Conservation (phyloP, 768 basidiomycete species). For the Pulveroboletus sp. region DNA sequence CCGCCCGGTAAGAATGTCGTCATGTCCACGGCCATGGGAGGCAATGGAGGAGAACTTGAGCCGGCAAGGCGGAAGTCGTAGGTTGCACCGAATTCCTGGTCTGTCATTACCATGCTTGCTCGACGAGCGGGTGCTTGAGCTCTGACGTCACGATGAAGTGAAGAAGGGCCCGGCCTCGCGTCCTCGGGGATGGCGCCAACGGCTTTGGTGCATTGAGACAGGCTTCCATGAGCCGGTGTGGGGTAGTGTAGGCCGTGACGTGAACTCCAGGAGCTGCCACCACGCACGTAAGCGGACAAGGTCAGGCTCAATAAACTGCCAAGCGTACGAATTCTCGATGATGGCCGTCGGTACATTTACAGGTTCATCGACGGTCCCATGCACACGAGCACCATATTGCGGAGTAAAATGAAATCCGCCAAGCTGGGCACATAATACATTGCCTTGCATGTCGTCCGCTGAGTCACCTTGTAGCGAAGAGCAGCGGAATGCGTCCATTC, state of each 20-base stretch:
- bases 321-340: constrained; percentile 24
- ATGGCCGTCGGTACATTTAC: constrained; percentile 25
- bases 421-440: constrained; percentile 20
- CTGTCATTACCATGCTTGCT: constrained; percentile 13
- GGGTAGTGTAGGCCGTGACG: constrained; percentile 25
- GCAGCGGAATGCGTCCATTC: constrained; percentile 7
- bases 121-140: constrained; percentile 10
- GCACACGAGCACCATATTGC: constrained; percentile 10
- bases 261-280: constrained; percentile 24
- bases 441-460: constrained; percentile 24
- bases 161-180: constrained; percentile 18
- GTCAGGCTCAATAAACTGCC: constrained; percentile 5
- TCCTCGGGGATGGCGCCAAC: constrained; percentile 19
- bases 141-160: constrained; percentile 22
- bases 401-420: constrained; percentile 24
- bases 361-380: constrained; percentile 16
- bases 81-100: constrained; percentile 7
- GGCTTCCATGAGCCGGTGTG: constrained; percentile 19
- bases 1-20: constrained; percentile 11
- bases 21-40: constrained; percentile 13
- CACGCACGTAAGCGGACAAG: constrained; percentile 20
- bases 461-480: constrained; percentile 11
- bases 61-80: constrained; percentile 4
- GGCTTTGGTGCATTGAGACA: constrained; percentile 13
- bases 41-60: constrained; percentile 10